Evolutionary conservation across 1,284 basidiomycete species (phyloP), one percentile per base, ranked within the genome.

Genomic region (Fistulina hepatica): DNA sequence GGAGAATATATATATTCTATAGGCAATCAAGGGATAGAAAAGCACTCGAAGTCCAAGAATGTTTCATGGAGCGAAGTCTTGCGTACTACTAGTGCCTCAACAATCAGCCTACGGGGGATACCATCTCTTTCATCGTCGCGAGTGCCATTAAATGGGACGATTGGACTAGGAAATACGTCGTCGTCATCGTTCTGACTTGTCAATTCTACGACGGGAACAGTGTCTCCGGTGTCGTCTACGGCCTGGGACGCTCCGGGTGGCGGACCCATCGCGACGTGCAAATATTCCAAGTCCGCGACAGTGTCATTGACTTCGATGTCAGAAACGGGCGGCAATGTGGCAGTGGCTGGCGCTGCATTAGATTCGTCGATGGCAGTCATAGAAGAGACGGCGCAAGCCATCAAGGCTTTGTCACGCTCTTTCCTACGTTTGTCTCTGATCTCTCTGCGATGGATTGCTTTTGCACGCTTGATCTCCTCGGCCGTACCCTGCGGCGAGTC

Each of bases 1-100:
- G 15, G 15, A 10, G 21, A 26, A 22, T 34, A n/a, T n/a, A n/a
- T n/a, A n/a, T n/a, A n/a, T n/a, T n/a, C n/a, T n/a, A n/a, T n/a
- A n/a, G n/a, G n/a, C n/a, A 23, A 34, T 61, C 51, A 68, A 24
- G 60, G 59, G 40, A 76, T 48, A 21, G 67, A 64, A 47, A 84
- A 79, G 5, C 73, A 74, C 7, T 69, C 73, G 51, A 85, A 82
- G 53, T 84, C 80, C 41, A 84, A 53, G 53, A 76, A 84, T 7
- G 65, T 76, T 51, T 84, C 82, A 40, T 80, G 76, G 3, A 79
- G 49, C 8, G 75, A 75, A 58, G 82, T 62, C 54, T 85, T 81
- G 35, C 80, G 65, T 11, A 84, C 75, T 3, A 86, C 77, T 21
- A 86, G 64, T 2, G 71, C 82, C 52, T 86, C 82, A n/a, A 85